Evolutionary conservation across 345 rosid species (phyloP).

Genomic region (Citrus cavaleriei): DNA sequence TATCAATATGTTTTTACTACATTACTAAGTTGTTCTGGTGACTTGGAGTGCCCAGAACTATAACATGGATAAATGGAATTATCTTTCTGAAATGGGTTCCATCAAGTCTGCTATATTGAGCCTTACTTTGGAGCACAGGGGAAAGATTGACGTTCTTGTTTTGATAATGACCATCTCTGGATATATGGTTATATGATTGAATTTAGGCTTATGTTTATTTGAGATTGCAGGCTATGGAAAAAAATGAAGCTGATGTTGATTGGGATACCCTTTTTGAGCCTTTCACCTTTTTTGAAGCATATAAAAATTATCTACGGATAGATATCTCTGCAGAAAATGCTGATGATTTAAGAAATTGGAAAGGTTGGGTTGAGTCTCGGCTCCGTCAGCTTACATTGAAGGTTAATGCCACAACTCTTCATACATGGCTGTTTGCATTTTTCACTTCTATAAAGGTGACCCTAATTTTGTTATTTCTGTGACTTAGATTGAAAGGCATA

Average conservation of each 20-base stretch:
- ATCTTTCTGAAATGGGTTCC: background rate
- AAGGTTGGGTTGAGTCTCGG: slow-evolving; percentile 99
- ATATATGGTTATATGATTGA: background rate
- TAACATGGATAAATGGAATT: background rate
- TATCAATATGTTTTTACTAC: background rate
- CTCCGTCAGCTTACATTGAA: slow-evolving; percentile 89
- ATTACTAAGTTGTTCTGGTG: background rate
- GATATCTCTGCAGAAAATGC: slow-evolving; percentile 76
- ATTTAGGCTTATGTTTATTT: slow-evolving; percentile 17
- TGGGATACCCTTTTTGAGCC: slow-evolving; percentile 93
- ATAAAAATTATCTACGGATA: slow-evolving; percentile 86
- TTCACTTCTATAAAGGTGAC: background rate
- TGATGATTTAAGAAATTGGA: slow-evolving; percentile 87
- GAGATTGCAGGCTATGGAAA: slow-evolving; percentile 80
- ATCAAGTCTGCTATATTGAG: background rate
- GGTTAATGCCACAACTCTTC: slow-evolving; percentile 34
- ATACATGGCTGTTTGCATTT: background rate
- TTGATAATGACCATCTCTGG: background rate
- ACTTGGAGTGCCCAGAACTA: background rate
- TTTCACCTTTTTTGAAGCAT: slow-evolving; percentile 86
- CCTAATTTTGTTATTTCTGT: slow-evolving; percentile 22
- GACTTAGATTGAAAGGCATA: slow-evolving; percentile 83
- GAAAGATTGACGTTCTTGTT: slow-evolving; percentile 1
- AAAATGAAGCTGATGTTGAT: slow-evolving; percentile 67
- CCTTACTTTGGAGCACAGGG: background rate